These are phyloP conservation scores for Penicillium brevicompactum DNA, from an alignment of 2,329 filamentous ascomycete genomes.

Conservation along the genomic window DNA sequence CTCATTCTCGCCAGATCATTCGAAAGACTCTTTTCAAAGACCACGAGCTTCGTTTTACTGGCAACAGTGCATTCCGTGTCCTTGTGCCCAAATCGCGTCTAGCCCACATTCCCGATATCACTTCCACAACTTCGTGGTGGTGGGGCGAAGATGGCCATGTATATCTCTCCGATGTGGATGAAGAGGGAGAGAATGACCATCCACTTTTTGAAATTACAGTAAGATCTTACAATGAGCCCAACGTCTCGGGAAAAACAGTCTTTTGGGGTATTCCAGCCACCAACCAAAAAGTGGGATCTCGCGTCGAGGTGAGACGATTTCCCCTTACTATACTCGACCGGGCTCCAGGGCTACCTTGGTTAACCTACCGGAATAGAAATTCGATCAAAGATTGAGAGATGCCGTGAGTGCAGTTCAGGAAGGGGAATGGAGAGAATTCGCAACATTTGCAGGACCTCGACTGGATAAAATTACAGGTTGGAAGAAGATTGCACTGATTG, in stretches of 20 bases:
- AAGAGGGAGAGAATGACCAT: constrained; percentile 25
- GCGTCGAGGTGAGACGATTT: constrained; percentile 22
- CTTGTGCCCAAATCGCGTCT: constrained; percentile 43
- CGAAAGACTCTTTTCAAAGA: constrained; percentile 45
- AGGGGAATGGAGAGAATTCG: constrained; percentile 51
- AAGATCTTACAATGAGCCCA: constrained; percentile 24
- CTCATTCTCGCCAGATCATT: constrained; percentile 36
- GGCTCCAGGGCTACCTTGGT: not conserved
- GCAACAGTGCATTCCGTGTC: constrained; percentile 52
- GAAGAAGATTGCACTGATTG: constrained; percentile 53
- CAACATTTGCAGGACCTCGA: constrained; percentile 51
- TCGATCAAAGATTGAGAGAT: constrained; percentile 44
- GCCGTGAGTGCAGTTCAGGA: constrained; percentile 42
- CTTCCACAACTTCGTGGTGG: constrained; percentile 45
- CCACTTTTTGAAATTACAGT: constrained; percentile 45
- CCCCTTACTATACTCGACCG: not conserved
- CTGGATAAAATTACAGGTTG: constrained; percentile 45
- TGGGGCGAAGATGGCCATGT: constrained; percentile 47
- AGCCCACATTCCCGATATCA: constrained; percentile 35
- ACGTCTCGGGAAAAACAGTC: constrained; percentile 11
- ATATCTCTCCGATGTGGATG: constrained; percentile 46
- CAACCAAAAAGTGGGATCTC: constrained; percentile 23
- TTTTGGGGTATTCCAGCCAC: constrained; percentile 19
- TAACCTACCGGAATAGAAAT: constrained; percentile 34
- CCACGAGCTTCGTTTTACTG: constrained; percentile 51